Evolutionary conservation across 2,329 filamentous ascomycete genomes (phyloP).

Genomic region (Fusarium sp.): DNA sequence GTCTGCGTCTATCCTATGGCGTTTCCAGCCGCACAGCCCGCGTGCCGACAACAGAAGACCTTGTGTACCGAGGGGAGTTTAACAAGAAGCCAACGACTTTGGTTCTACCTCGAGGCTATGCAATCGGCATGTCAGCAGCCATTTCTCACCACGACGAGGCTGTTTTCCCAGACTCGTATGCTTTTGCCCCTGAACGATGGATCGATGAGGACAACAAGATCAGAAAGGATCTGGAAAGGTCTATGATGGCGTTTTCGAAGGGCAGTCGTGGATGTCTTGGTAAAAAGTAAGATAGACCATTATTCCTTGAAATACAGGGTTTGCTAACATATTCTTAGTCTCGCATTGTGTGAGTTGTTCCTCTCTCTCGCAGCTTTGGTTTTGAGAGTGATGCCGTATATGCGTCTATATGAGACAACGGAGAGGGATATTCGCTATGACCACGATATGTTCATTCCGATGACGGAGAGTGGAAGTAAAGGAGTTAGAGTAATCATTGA

Average conservation of each 20-base stretch:
- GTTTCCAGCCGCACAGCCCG: constrained; percentile 20
- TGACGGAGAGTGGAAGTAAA: not conserved
- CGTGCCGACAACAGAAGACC: constrained; percentile 9
- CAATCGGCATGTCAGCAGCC: constrained; percentile 17
- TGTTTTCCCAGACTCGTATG: constrained; percentile 14
- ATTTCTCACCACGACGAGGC: constrained; percentile 14
- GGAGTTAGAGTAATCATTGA: constrained; percentile 17
- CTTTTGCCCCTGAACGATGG: constrained; percentile 11
- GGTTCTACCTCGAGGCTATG: constrained; percentile 6
- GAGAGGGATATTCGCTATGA: constrained; percentile 18
- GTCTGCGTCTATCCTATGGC: constrained; percentile 8
- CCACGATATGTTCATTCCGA: constrained; percentile 25
- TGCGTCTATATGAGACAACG: constrained; percentile 11
- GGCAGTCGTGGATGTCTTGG: constrained; percentile 23
- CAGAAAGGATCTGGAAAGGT: constrained; percentile 11
- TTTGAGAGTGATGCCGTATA: constrained; percentile 12
- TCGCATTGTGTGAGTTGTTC: constrained; percentile 15
- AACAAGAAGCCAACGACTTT: constrained; percentile 10
- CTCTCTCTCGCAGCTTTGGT: constrained; percentile 16
- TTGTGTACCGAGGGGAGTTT: constrained; percentile 1
- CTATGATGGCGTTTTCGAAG: constrained; percentile 11
- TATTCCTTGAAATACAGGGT: fast-evolving
- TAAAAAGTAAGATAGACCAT: constrained; percentile 8
- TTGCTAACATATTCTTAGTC: not conserved
- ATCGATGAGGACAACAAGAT: constrained; percentile 1